Evolutionary conservation across 805 yeast species (phyloP), one percentile per base, ranked within the genome.

Genomic region (Wickerhamomyces subpelliculosus): DNA sequence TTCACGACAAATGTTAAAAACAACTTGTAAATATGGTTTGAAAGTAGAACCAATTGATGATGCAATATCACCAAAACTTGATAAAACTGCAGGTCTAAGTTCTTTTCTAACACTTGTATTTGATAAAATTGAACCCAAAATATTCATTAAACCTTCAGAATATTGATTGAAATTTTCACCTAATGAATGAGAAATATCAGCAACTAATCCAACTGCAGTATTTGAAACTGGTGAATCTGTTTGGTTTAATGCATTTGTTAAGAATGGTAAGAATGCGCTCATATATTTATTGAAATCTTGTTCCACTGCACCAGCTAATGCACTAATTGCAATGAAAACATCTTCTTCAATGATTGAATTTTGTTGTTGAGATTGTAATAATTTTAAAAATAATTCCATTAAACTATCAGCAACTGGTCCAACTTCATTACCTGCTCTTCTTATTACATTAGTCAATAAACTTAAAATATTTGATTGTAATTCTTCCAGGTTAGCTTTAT

Each of bases 31-130:
- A 61, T 86, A 93, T 40, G 80, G 86, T 47, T 72, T 72, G 62
- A 90, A 93, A 39, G 72, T 76, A 3, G 71, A 57, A 4, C 96
- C 97, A 44, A 89, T 78, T 12, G 93, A 80, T 1, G 95, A 75
- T 4, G 97, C 97, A 53, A 93, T 76, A 61, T 93, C 98, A 46
- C 98, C 98, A 60, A 93, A 86, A 53, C 95, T 87, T 11, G 97
- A 85, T 48, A 93, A 66, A 22, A 90, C 86, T 18, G 86, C 72
- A 14, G 97, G 96, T 59, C 85, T 80, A 48, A 90, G 70, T 45
- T 87, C 96, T 42, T 85, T 75, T 56, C 81, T 81, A 16, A 86
- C 79, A 40, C 73, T 75, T 30, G 73, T 70, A 51, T 75, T 75
- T 41, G 82, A 77, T 45, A 93, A 70, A 54, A 78, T 77, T 35